Evolutionary conservation across 768 basidiomycete genomes (phyloP).

Genomic region (Lactarius sanguifluus): DNA sequence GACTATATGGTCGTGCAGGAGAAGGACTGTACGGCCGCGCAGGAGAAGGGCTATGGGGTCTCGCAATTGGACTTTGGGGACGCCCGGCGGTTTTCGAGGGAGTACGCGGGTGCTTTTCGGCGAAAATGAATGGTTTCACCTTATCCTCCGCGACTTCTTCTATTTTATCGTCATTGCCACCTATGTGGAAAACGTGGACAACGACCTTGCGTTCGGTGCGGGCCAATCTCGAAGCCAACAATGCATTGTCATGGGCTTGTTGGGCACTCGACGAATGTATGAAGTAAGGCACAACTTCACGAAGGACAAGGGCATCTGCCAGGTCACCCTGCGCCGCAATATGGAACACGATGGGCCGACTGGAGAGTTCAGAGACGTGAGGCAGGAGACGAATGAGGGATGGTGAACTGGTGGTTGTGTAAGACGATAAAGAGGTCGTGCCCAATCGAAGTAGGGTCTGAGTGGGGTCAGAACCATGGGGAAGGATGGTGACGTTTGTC

Average conservation of each 20-base stretch:
- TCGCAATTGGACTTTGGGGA: slow-evolving; percentile 1
- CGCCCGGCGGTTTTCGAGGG: slow-evolving; percentile 22
- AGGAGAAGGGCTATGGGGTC: not conserved
- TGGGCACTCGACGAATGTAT: slow-evolving; percentile 74
- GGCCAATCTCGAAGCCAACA: slow-evolving; percentile 82
- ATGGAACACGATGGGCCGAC: slow-evolving; percentile 67
- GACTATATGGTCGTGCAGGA: slow-evolving; percentile 13
- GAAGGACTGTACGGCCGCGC: slow-evolving; percentile 3
- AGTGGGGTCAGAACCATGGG: slow-evolving; percentile 65
- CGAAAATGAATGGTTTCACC: slow-evolving; percentile 59
- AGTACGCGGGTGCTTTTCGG: slow-evolving; percentile 38
- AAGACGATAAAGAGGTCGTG: slow-evolving; percentile 50
- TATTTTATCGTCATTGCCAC: slow-evolving; percentile 40
- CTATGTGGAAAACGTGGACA: slow-evolving; percentile 77
- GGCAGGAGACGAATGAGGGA: slow-evolving; percentile 60
- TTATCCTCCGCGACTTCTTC: slow-evolving; percentile 58
- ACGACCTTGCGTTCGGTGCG: slow-evolving; percentile 68
- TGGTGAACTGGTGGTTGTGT: slow-evolving; percentile 54
- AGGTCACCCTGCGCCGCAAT: slow-evolving; percentile 65
- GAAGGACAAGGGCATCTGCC: slow-evolving; percentile 72
- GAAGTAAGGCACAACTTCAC: slow-evolving; percentile 78
- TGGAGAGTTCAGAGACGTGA: slow-evolving; percentile 65
- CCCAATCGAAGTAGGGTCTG: slow-evolving; percentile 52
- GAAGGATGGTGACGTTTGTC: slow-evolving; percentile 50
- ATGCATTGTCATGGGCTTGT: slow-evolving; percentile 86